These are phyloP conservation scores for Inga laurina DNA, from an alignment of 306 rosid genomes.

Conservation along the genomic window DNA sequence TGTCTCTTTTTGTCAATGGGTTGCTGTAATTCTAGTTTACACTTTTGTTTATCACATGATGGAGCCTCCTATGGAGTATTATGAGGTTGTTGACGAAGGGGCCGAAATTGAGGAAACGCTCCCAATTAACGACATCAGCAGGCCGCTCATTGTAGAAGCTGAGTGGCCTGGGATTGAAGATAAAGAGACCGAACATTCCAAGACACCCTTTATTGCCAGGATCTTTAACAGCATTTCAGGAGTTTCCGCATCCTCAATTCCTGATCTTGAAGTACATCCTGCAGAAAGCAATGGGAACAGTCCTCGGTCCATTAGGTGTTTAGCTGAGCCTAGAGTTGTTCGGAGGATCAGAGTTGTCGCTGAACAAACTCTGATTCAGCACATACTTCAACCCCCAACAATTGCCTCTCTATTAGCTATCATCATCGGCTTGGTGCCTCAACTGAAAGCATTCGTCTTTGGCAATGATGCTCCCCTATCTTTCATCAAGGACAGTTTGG, in stretches of 20 bases:
- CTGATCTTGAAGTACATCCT: slow-evolving; percentile 45
- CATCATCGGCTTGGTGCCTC: slow-evolving; percentile 73
- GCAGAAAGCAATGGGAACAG: slow-evolving; percentile 48
- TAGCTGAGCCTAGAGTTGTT: slow-evolving; percentile 84
- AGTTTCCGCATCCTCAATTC: slow-evolving; percentile 46
- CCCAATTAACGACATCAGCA: slow-evolving; percentile 51
- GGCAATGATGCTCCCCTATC: slow-evolving; percentile 67
- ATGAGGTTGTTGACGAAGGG: slow-evolving; percentile 73
- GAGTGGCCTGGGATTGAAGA: slow-evolving; percentile 98
- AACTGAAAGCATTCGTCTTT: slow-evolving; percentile 67
- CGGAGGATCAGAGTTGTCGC: slow-evolving; percentile 79
- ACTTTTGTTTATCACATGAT: slow-evolving; percentile 94
- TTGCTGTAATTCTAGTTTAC: slow-evolving; percentile 82
- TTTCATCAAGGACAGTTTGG: slow-evolving; percentile 70
- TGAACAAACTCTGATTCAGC: slow-evolving; percentile 78
- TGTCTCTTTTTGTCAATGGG: slow-evolving; percentile 89
- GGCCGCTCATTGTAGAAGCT: slow-evolving; percentile 88
- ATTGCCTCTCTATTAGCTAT: slow-evolving; percentile 87
- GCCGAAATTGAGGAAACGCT: slow-evolving; percentile 43
- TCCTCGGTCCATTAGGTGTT: slow-evolving; percentile 71
- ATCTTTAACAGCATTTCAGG: slow-evolving; percentile 57
- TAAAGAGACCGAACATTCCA: slow-evolving; percentile 83
- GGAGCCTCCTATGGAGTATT: slow-evolving; percentile 85
- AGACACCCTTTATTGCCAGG: slow-evolving; percentile 76
- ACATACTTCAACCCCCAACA: slow-evolving; percentile 88